A percentile compares a stretch with the other conserved stretches of the same genome.
These are phyloP conservation scores for Daldinia grandis DNA, from an alignment of 495 filamentous ascomycete species.

Conservation along the genomic window DNA sequence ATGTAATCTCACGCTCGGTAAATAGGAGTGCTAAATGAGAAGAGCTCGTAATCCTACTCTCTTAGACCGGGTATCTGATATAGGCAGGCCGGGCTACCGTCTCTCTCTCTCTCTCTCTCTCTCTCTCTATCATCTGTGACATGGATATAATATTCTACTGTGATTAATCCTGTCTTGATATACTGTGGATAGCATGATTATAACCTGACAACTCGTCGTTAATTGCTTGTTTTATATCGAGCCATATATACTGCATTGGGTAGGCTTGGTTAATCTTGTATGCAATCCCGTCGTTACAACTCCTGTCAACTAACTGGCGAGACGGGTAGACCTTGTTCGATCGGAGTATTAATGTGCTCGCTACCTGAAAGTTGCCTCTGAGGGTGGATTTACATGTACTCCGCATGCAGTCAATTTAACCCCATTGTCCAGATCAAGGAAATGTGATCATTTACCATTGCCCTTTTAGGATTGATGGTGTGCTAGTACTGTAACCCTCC, in stretches of 20 bases:
- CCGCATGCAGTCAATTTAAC: constrained; percentile 42
- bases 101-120: not conserved
- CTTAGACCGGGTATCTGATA: not conserved
- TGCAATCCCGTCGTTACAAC: constrained; percentile 24
- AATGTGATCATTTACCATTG: constrained; percentile 25
- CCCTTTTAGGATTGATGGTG: constrained; percentile 38
- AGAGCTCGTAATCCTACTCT: constrained; percentile 12
- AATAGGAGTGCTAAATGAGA: constrained; percentile 4
- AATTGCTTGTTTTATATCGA: not conserved
- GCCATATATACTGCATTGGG: not conserved
- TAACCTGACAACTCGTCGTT: not conserved
- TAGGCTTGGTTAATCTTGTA: not conserved
- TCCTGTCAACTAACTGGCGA: constrained; percentile 11
- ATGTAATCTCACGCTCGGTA: constrained; percentile 17
- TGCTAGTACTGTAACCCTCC: constrained; percentile 32
- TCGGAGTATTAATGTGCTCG: constrained; percentile 39
- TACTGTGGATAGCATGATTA: not conserved
- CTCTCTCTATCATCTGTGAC: not conserved
- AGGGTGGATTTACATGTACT: constrained; percentile 32
- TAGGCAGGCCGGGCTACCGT: not conserved
- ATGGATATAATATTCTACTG: constrained; percentile 1
- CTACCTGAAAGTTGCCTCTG: constrained; percentile 29
- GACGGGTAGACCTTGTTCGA: constrained; percentile 14
- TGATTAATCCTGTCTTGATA: not conserved
- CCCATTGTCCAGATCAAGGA: constrained; percentile 39